phyloP scores from a whole-genome alignment of 192 early-diverging fungal genomes.

The Umbelopsis sp. region DNA sequence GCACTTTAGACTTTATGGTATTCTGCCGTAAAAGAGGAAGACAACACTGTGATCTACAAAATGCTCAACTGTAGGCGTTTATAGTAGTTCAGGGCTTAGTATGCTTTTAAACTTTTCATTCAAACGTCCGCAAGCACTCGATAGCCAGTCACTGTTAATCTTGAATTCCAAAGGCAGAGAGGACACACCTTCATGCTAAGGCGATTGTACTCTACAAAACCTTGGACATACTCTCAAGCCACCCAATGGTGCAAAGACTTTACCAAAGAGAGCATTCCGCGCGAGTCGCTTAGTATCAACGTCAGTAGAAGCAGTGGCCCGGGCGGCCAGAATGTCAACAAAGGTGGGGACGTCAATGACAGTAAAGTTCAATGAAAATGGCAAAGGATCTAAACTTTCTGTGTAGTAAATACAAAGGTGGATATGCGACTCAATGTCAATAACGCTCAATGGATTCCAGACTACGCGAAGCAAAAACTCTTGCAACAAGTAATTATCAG shows the following conservation, averaged over 20 bases:
- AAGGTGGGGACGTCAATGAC: constrained; percentile 53
- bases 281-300: constrained; percentile 55
- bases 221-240: constrained; percentile 33
- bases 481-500: constrained; percentile 43
- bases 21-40: too few species aligned
- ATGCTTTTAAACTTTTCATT: too few species aligned
- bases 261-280: constrained; percentile 61
- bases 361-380: too few species aligned
- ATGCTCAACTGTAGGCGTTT: too few species aligned
- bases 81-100: too few species aligned
- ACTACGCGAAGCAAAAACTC: constrained; percentile 65
- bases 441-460: constrained; percentile 74
- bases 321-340: constrained; percentile 94
- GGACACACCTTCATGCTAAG: not conserved
- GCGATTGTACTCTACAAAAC: constrained; percentile 11
- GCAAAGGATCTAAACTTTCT: not conserved
- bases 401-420: constrained; percentile 81
- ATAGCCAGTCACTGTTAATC: too few species aligned
- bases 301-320: constrained; percentile 82
- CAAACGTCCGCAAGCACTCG: too few species aligned
- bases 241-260: constrained; percentile 52
- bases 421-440: constrained; percentile 74
- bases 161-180: too few species aligned
- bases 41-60: too few species aligned
- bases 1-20: too few species aligned